A percentile compares a stretch with the other conserved stretches of the same genome.
These are phyloP conservation scores for Xylaria multiplex DNA, from an alignment of 2,329 filamentous ascomycete genomes.

Conservation along the genomic window DNA sequence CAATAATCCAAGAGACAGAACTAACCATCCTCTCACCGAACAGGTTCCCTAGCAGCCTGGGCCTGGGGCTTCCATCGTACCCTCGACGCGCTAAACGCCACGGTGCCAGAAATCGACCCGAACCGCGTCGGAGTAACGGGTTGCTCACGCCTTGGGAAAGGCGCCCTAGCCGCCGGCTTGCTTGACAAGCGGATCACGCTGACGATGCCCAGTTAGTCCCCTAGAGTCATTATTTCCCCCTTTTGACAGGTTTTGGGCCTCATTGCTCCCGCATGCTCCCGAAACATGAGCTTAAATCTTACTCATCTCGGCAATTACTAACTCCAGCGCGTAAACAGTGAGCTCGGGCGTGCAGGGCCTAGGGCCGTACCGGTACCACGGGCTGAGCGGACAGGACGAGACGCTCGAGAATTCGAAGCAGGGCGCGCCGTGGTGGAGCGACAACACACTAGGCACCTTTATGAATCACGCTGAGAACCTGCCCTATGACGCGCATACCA, in stretches of 20 bases:
- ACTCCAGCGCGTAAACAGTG: conserved; percentile 41
- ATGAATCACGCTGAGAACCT: conserved; percentile 65
- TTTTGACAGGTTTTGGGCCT: no score
- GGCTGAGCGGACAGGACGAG: conserved; percentile 57
- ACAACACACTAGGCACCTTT: conserved; percentile 61
- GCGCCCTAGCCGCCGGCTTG: conserved; percentile 62
- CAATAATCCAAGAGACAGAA: neutral
- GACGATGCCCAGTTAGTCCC: conserved; percentile 56
- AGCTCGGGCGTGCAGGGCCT: conserved; percentile 66
- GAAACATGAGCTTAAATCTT: no score
- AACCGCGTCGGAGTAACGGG: conserved; percentile 60
- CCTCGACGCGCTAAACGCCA: conserved; percentile 61
- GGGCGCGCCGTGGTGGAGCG: conserved; percentile 67
- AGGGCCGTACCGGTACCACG: conserved; percentile 62
- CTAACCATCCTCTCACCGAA: conserved; percentile 1
- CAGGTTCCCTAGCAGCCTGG: conserved; percentile 63
- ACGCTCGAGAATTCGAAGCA: conserved; percentile 61
- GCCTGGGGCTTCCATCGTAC: conserved; percentile 65
- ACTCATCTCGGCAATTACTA: no score
- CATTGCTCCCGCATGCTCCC: no score
- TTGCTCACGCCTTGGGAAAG: conserved; percentile 65
- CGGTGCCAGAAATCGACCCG: conserved; percentile 58
- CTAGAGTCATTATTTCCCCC: no score
- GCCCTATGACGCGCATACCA: conserved; percentile 67
- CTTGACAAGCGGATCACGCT: conserved; percentile 63